Base-by-base conservation (phyloP, 345 rosid genomes). In the Limnanthes douglasii region DNA sequence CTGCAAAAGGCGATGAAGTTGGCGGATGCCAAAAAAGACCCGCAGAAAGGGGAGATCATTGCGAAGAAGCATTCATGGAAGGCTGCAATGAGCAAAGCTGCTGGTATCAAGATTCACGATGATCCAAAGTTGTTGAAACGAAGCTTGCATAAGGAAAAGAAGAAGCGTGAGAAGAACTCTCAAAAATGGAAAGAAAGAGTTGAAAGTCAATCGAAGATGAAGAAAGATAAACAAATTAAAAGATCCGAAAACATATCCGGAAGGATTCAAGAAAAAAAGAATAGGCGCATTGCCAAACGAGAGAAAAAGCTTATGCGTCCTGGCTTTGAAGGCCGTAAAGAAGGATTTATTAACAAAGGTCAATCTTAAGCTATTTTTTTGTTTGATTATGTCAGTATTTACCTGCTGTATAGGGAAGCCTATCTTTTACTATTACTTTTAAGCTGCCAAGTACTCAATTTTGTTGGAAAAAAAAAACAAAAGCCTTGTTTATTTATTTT, bases 301-400 rank as follows among this genome's bases (percentile, higher is more conserved):
- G 94, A 90, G 78, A 88, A 79, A 45, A 79, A 84, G 66, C 81
- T 84, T 31, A 16, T 74, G 48, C 61, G 93, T 33, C 90, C 97
- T 5, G 93, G 95, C n/a, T 79, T 83, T 50, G 93, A 76, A 77
- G 95, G 95, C 34, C 83, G 82, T 33, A 66, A 66, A 36, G 68
- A 56, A 47, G 72, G 68, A 31, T 49, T 56, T 50, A 31, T 61
- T 26, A 66, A 61, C 49, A 55, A 49, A 48, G 67, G 54, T 58
- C 41, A 34, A 15, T 45, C 46, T 15, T 58, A 58, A 12, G n/a
- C n/a, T n/a, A n/a, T n/a, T n/a, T n/a, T n/a, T n/a, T n/a, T n/a
- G n/a, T n/a, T n/a, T n/a, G n/a, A n/a, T n/a, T n/a, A n/a, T n/a
- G n/a, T n/a, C n/a, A n/a, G n/a, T n/a, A n/a, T n/a, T n/a, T n/a